A percentile compares a stretch with the other conserved stretches of the same genome.
phyloP scores from a whole-genome alignment of 768 basidiomycete species.

The Hypsizygus marmoreus region DNA sequence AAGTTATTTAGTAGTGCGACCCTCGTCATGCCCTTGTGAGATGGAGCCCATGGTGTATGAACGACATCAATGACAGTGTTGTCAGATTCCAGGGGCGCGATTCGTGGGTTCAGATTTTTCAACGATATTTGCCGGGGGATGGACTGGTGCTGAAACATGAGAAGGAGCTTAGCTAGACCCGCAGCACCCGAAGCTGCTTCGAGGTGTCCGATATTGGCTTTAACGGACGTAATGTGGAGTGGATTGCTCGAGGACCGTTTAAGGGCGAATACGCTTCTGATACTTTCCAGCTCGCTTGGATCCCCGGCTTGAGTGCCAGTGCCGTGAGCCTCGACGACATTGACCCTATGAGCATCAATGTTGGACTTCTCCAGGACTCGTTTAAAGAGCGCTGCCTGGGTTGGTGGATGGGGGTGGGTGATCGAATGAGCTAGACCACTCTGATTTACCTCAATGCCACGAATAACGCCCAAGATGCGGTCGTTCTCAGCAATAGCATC shows the following conservation, averaged over 20 bases:
- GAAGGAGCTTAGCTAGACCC: conserved; percentile 66
- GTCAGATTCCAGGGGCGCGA: conserved; percentile 49
- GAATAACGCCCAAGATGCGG: conserved; percentile 66
- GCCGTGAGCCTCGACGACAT: conserved; percentile 74
- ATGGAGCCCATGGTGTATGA: conserved; percentile 43
- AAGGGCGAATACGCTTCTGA: conserved; percentile 53
- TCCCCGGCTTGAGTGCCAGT: conserved; percentile 77
- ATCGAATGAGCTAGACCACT: conserved; percentile 67
- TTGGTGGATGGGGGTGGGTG: conserved; percentile 68
- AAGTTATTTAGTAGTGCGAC: conserved; percentile 73
- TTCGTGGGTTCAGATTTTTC: conserved; percentile 54
- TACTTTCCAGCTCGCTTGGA: conserved; percentile 62
- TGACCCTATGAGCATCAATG: conserved; percentile 47
- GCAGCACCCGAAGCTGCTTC: conserved; percentile 78
- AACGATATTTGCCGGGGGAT: conserved; percentile 68
- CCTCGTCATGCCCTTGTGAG: conserved; percentile 35
- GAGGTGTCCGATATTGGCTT: conserved; percentile 74
- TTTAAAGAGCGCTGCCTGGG: conserved; percentile 59
- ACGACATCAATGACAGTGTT: conserved; percentile 48
- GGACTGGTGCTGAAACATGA: conserved; percentile 59
- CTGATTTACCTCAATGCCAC: conserved; percentile 72
- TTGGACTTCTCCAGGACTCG: conserved; percentile 47
- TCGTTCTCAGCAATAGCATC: conserved; percentile 72
- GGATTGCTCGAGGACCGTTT: conserved; percentile 45
- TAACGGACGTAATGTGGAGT: conserved; percentile 68